These are phyloP conservation scores for Biscogniauxia mediterranea DNA, from an alignment of 2,329 filamentous ascomycete species.

Conservation along the genomic window DNA sequence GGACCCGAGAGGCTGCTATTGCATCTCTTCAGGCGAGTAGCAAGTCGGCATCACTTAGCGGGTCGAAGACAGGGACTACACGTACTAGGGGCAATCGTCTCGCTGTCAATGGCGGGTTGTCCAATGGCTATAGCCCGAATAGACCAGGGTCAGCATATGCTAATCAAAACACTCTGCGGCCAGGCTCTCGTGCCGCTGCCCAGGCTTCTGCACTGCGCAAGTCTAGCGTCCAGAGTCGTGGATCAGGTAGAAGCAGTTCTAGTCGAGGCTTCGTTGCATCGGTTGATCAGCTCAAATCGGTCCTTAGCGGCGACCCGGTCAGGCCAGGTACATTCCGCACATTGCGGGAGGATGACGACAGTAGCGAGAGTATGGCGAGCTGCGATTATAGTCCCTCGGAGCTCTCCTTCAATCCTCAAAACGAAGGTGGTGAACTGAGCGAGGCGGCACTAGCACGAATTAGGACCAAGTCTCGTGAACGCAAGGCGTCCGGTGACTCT, in stretches of 20 bases:
- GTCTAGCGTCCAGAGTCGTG: conserved; percentile 51
- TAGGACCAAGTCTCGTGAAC: conserved; percentile 31
- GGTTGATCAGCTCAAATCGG: conserved; percentile 63
- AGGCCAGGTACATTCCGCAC: conserved; percentile 40
- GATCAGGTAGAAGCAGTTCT: conserved; percentile 43
- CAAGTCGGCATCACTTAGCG: conserved; percentile 71
- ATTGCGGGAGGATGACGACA: conserved; percentile 45
- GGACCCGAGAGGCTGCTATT: conserved; percentile 74
- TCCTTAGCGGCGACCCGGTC: conserved; percentile 51
- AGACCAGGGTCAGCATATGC: conserved; percentile 46
- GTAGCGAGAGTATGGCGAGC: conserved; percentile 68
- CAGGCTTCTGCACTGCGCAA: conserved; percentile 48
- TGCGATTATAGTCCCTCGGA: conserved; percentile 69
- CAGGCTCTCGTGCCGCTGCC: conserved; percentile 44
- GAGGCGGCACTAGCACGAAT: conserved; percentile 17
- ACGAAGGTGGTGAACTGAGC: conserved; percentile 32
- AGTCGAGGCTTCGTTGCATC: conserved; percentile 54
- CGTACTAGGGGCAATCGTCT: conserved; percentile 54
- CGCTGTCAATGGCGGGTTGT: conserved; percentile 51
- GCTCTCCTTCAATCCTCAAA: conserved; percentile 54
- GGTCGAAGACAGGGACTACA: conserved; percentile 66
- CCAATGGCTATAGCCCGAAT: conserved; percentile 38
- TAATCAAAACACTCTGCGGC: conserved; percentile 50
- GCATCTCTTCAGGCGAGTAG: conserved; percentile 66
- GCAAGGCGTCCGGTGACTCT: conserved; percentile 26